A percentile compares a stretch with the other conserved stretches of the same genome.
These are phyloP conservation scores for Irpex sp. DNA, from an alignment of 1,284 basidiomycete species.

Conservation along the genomic window DNA sequence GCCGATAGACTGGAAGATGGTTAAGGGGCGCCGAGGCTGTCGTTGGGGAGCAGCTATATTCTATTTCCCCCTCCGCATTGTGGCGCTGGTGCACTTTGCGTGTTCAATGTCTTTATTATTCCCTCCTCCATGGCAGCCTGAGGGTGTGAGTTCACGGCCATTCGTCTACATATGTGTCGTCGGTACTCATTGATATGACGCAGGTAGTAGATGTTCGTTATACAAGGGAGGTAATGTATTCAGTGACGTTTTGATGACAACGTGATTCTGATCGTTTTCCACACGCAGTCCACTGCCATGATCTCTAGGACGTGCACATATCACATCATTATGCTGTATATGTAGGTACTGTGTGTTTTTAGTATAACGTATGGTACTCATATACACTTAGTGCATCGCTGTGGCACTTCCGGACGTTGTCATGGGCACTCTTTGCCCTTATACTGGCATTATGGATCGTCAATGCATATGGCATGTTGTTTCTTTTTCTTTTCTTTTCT, in stretches of 20 bases:
- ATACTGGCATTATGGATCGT: conserved; percentile 5
- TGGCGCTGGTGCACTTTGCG: conserved; percentile 3
- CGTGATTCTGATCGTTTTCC: background rate
- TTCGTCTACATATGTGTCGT: background rate
- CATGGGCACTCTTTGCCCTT: background rate
- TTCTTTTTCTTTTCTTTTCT: too few species aligned
- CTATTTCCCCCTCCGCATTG: conserved; percentile 1
- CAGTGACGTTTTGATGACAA: background rate
- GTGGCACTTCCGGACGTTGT: conserved; percentile 2
- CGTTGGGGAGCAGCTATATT: conserved; percentile 5
- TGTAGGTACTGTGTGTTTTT: background rate
- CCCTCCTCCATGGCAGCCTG: conserved; percentile 7
- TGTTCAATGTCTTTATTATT: background rate
- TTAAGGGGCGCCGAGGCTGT: conserved; percentile 2
- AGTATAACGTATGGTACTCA: background rate
- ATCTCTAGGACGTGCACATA: conserved; percentile 2
- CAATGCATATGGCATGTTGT: background rate
- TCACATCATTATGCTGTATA: conserved; percentile 5
- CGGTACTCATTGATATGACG: background rate
- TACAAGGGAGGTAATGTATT: conserved; percentile 2
- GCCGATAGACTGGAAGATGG: conserved; percentile 3
- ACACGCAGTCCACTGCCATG: background rate
- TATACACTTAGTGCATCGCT: background rate
- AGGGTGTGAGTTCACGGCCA: background rate
- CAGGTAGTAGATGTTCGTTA: conserved; percentile 3